phyloP scores from a whole-genome alignment of 2,329 filamentous ascomycete genomes.

The Pseudogymnoascus verrucosus region DNA sequence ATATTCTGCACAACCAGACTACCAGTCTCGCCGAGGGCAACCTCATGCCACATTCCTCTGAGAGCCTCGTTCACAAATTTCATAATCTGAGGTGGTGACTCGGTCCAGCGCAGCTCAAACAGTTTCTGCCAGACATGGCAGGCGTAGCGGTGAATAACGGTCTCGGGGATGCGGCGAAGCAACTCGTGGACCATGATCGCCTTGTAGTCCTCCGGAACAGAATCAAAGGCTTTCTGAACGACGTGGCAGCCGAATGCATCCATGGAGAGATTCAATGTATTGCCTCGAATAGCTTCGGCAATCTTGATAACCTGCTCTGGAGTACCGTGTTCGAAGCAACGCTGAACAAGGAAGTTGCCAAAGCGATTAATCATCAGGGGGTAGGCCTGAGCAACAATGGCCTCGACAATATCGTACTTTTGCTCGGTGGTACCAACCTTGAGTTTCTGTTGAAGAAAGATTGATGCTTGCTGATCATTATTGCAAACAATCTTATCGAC shows the following conservation, averaged over 20 bases:
- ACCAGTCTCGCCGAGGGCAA: constrained; percentile 92
- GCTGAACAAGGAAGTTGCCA: constrained; percentile 95
- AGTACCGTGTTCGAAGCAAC: constrained; percentile 97
- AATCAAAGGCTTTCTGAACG: constrained; percentile 97
- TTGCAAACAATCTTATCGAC: constrained; percentile 99
- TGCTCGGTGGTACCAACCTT: constrained; percentile 93
- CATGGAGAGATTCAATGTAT: constrained; percentile 92
- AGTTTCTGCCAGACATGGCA: constrained; percentile 99
- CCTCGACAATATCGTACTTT: constrained; percentile 94
- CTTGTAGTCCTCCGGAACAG: constrained; percentile 95
- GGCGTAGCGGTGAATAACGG: constrained; percentile 95
- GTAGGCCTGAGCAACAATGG: constrained; percentile 91
- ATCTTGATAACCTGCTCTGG: constrained; percentile 92
- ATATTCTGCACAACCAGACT: constrained; percentile 99
- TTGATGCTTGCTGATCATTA: constrained; percentile 98
- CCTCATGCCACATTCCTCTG: constrained; percentile 96
- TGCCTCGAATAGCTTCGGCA: constrained; percentile 86
- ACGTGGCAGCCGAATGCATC: constrained; percentile 98
- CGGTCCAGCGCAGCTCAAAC: constrained; percentile 93
- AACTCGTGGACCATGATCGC: constrained; percentile 98
- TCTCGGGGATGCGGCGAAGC: constrained; percentile 89
- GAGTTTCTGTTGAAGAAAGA: constrained; percentile 97
- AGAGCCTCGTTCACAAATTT: constrained; percentile 94
- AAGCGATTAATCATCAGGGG: constrained; percentile 97
- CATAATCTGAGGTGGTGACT: constrained; percentile 96